Conservation (phyloP, 2,329 filamentous ascomycete genomes). For the Pseudogymnoascus sp. region DNA sequence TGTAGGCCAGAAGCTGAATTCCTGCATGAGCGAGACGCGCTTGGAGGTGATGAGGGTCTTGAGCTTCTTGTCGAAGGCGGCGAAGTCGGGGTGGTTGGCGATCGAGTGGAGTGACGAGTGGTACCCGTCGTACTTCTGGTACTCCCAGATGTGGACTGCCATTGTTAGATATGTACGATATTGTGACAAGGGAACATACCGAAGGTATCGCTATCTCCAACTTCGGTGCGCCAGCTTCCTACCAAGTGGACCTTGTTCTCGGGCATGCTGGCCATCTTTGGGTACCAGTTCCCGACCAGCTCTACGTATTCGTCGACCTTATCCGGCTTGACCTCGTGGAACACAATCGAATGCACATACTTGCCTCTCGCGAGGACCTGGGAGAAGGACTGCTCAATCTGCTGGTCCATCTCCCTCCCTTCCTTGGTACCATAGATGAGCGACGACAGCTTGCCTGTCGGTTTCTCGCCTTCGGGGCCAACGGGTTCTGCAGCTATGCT, state of each 20-base stretch:
- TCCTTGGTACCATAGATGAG: constrained; percentile 97
- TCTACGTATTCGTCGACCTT: constrained; percentile 92
- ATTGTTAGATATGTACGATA: constrained; percentile 24
- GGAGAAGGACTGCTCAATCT: constrained; percentile 93
- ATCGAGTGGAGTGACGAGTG: constrained; percentile 86
- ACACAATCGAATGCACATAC: constrained; percentile 96
- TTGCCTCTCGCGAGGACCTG: constrained; percentile 92
- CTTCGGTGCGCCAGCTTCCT: constrained; percentile 96
- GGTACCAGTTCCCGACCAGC: constrained; percentile 86
- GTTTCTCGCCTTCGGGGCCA: constrained; percentile 54
- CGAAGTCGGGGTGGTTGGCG: constrained; percentile 71
- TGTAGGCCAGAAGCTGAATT: constrained; percentile 99
- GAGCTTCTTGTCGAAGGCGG: constrained; percentile 75
- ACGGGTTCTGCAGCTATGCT: constrained; percentile 48
- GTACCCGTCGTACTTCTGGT: constrained; percentile 93
- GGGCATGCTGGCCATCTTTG: constrained; percentile 71
- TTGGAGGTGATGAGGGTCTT: constrained; percentile 79
- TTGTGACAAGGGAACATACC: constrained; percentile 46
- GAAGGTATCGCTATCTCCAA: constrained; percentile 95
- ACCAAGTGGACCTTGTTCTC: constrained; percentile 95
- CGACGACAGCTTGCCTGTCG: constrained; percentile 66
- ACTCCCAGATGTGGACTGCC: constrained; percentile 98
- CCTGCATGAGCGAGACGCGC: constrained; percentile 90
- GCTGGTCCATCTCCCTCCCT: constrained; percentile 84
- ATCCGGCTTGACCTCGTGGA: constrained; percentile 91